A percentile compares a stretch with the other conserved stretches of the same genome.
phyloP scores from a whole-genome alignment of 768 basidiomycete species.

The Ramaria rubella region DNA sequence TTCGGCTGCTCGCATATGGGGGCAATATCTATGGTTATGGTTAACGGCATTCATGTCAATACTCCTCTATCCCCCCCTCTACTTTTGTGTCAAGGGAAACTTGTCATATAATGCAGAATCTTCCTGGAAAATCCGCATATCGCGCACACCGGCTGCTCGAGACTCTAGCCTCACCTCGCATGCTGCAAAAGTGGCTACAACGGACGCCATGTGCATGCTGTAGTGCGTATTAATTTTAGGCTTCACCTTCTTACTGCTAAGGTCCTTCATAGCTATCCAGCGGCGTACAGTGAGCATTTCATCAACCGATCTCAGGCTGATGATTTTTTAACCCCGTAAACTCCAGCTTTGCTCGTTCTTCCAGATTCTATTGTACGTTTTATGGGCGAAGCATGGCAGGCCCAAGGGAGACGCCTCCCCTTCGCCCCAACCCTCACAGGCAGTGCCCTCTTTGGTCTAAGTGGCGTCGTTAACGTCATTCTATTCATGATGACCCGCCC shows the following conservation, averaged over 20 bases:
- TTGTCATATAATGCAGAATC: background rate
- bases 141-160: background rate
- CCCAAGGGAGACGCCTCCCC: background rate
- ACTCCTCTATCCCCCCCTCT: constrained; percentile 11
- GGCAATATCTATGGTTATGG: constrained; percentile 35
- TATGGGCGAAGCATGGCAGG: background rate
- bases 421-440: constrained; percentile 3
- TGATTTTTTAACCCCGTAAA: too few species aligned
- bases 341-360: too few species aligned
- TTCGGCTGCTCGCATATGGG: background rate
- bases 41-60: constrained; percentile 13
- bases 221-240: background rate
- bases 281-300: too few species aligned
- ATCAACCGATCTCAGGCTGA: too few species aligned
- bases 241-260: background rate
- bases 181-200: background rate
- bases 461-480: constrained; percentile 14
- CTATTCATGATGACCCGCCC: constrained; percentile 15
- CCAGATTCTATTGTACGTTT: constrained; percentile 1
- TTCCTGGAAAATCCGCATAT: background rate
- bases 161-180: background rate
- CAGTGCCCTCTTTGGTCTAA: constrained; percentile 9
- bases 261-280: background rate
- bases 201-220: background rate
- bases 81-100: constrained; percentile 14